A percentile compares a stretch with the other conserved stretches of the same genome.
Conservation (phyloP, 495 filamentous ascomycete species). For the Arthonia radiata region DNA sequence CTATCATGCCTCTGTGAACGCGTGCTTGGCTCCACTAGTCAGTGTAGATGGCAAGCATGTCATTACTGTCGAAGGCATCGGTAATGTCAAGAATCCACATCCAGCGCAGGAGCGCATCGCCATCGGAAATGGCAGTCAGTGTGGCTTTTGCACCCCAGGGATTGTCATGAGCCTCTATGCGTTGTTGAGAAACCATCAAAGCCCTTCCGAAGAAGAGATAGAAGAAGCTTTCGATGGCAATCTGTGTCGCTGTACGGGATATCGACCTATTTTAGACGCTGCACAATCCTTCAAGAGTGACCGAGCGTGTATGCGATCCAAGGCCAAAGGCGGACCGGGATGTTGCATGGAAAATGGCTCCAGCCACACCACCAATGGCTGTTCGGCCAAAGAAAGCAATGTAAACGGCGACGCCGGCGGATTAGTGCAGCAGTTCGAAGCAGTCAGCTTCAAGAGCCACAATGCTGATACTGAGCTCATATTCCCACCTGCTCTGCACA, state of each 20-base stretch:
- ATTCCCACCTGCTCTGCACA: conserved; percentile 64
- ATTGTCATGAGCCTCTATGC: conserved; percentile 94
- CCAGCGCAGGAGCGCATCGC: conserved; percentile 81
- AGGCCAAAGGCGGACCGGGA: conserved; percentile 30
- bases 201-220: conserved; percentile 45
- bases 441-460: conserved; percentile 77
- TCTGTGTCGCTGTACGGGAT: conserved; percentile 85
- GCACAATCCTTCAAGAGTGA: conserved; percentile 44
- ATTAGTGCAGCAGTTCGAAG: conserved; percentile 44
- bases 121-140: conserved; percentile 41
- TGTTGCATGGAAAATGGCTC: conserved; percentile 41
- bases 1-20: conserved; percentile 83
- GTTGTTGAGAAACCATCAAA: conserved; percentile 46
- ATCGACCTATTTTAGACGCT: conserved; percentile 80
- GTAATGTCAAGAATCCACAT: conserved; percentile 66
- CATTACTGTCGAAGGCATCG: conserved; percentile 95
- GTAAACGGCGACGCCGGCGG: conserved; percentile 19
- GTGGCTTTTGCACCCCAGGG: conserved; percentile 82
- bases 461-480: conserved; percentile 85
- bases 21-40: conserved; percentile 75
- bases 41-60: conserved; percentile 96
- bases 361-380: conserved; percentile 17
- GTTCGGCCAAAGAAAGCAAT: conserved; percentile 12
- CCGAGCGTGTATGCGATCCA: conserved; percentile 26
- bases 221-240: conserved; percentile 92